Evolutionary conservation across 441 rosid genomes (phyloP).

Genomic region (Gossypium davidsonii): DNA sequence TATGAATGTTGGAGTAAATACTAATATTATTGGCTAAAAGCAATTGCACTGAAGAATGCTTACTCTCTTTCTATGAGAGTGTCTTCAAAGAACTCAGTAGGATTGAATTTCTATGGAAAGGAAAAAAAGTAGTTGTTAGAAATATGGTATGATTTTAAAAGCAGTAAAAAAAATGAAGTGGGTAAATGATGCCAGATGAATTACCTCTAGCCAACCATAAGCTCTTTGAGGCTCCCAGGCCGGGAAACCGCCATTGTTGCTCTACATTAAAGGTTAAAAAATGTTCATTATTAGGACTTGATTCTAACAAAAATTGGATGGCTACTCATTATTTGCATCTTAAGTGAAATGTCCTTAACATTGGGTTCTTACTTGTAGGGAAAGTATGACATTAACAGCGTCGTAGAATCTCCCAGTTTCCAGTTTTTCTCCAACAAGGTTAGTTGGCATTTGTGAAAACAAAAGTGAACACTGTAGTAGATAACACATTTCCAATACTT

Average conservation of each 20-base stretch:
- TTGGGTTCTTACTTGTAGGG: conserved; percentile 27
- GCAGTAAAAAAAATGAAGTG: not conserved
- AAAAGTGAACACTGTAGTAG: conserved; percentile 25
- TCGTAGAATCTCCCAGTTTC: conserved; percentile 23
- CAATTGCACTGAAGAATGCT: not conserved
- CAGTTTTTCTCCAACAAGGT: conserved; percentile 32
- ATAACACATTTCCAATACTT: not conserved
- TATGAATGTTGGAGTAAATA: not conserved
- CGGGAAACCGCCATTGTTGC: conserved; percentile 39
- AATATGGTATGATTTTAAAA: not conserved
- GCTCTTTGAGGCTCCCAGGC: conserved; percentile 69
- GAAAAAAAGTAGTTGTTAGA: not conserved
- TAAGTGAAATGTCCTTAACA: not conserved
- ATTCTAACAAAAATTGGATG: not conserved
- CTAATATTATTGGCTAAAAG: not conserved
- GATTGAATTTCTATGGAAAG: conserved; percentile 28
- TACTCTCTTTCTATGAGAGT: conserved; percentile 37
- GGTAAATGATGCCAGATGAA: not conserved
- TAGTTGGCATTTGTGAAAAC: conserved; percentile 28
- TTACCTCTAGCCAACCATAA: conserved; percentile 50
- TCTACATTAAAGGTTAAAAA: conserved; percentile 17
- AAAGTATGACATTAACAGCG: conserved; percentile 38
- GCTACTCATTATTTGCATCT: not conserved
- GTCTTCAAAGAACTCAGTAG: conserved; percentile 35
- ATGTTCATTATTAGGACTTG: not conserved